phyloP scores from a whole-genome alignment of 2,329 filamentous ascomycete species.

The Penicillium sp. region DNA sequence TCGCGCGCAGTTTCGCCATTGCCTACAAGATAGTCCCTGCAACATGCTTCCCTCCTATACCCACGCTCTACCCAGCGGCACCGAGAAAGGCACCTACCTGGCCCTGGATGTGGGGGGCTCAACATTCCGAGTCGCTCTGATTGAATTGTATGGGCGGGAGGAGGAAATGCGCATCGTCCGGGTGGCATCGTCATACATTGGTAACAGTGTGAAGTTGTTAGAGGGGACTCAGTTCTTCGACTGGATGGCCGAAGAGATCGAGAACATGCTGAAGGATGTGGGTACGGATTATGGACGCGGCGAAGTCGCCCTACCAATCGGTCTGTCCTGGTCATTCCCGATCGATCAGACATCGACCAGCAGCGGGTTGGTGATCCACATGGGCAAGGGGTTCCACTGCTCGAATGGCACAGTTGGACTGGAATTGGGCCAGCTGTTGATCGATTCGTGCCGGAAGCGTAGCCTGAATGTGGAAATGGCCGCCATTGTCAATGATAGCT shows the following conservation, averaged over 20 bases:
- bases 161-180: conserved; percentile 55
- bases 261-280: conserved; percentile 50
- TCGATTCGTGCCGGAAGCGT: conserved; percentile 55
- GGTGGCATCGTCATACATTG: conserved; percentile 57
- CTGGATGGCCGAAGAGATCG: conserved; percentile 64
- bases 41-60: conserved; percentile 68
- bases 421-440: conserved; percentile 61
- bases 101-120: conserved; percentile 67
- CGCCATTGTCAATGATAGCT: conserved; percentile 65
- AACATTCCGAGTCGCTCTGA: conserved; percentile 62
- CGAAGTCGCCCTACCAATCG: conserved; percentile 53
- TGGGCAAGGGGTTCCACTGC: conserved; percentile 66
- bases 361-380: conserved; percentile 57
- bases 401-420: conserved; percentile 59
- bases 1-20: conserved; percentile 54
- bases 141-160: conserved; percentile 53
- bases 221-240: conserved; percentile 62
- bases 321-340: conserved; percentile 66
- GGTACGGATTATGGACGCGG: conserved; percentile 41
- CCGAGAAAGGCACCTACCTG: conserved; percentile 60
- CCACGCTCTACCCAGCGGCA: conserved; percentile 59
- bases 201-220: conserved; percentile 55
- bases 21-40: conserved; percentile 56
- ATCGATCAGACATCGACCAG: conserved; percentile 63
- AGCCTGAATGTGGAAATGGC: conserved; percentile 59